Base-by-base conservation (phyloP, 2,329 filamentous ascomycete species). In the Fusarium xyrophilum region DNA sequence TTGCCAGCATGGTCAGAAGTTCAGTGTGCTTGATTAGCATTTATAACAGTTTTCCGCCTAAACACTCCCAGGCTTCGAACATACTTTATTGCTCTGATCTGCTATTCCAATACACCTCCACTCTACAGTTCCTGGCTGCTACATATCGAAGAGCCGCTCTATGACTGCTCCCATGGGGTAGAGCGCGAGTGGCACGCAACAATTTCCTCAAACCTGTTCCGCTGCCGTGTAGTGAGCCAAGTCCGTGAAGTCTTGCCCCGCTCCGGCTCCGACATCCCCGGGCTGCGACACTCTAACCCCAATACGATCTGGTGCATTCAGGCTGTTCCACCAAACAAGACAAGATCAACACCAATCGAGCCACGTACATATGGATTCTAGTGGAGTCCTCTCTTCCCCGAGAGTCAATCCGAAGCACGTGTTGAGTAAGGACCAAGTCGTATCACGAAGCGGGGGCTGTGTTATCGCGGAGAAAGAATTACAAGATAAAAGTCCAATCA, bases 251-350 rank as follows among this genome's bases (percentile, higher is more conserved):
- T 8, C 5, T 17, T 5, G 25, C 23, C 46, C 57, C 60, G 15
- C 47, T 21, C 52, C 61, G 61, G 61, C 61, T 38, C 61, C 61
- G 61, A 10, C 3, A 63, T 64, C 69, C 71, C 71, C 69, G 70
- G 43, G 2, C 13, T 17, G 9, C 3, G 10, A 5, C 17, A 42
- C 38, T 42, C 38, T 38, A 44, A 40, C 14, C 42, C 33, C 15
- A 38, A 59, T 63, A 35, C n/a, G 54, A 11, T 46, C 30, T n/a
- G 25, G 32, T 47, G 14, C 38, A 53, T 44, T 35, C 21, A 38
- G 47, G 42, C 33, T 54, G 30, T 47, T n/a, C 42, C 32, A 35
- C 40, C 25, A 38, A 60, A 57, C 30, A 13, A 39, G 67, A 25
- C 13, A 60, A 51, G 67, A 69, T 69, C 67, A 48, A 44, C 67